Base-by-base conservation (phyloP, 371 early-diverging fungal genomes). In the Zopfochytrium polystomum region DNA sequence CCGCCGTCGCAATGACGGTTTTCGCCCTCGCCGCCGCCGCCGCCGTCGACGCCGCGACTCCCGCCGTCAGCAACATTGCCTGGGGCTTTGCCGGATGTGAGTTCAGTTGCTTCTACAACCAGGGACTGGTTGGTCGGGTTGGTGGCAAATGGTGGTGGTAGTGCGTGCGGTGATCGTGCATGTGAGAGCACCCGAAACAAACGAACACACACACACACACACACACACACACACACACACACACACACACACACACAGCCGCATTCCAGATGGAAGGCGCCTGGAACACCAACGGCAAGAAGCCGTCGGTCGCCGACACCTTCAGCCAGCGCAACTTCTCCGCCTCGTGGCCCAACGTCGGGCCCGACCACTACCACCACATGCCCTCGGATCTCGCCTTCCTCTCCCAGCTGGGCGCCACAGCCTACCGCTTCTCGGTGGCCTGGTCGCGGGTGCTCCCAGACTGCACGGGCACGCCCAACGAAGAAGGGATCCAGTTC, bases 241-340 rank as follows among this genome's bases (percentile, higher is more conserved):
- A 18, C 7, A 38, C 7, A 11, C 15, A 11, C 11, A 11, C 13
- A 48, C 23, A 25, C 5, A 51, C 48, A 29, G 55, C 63, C 13
- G 65, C 61, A 32, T 46, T 54, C 46, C 72, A 72, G 49, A 62
- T 65, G 25, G 72, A 72, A 57, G 72, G 68, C 2, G 58, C 61
- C 15, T 63, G 63, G 63, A 58, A 67, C 34, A 50, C 25, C 2
- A 65, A 55, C 23, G 71, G 67, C 5, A 62, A 63, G 55, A 34
- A 58, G 11, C 46, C 26, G 30, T 43, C 35, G 2, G 55, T 63
- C n/a, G 61, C 32, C 30, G 71, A 71, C 48, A 48, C 32, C 18
- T 52, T 52, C 2, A 1, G 18, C 2, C 25, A 15, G 1, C 52
- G 52, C 53, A 9, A 46, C 25, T 20, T 38, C 43, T 49, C 43